Evolutionary conservation across 257 asterid genomes (phyloP).

Genomic region (Capsicum rhomboideum): DNA sequence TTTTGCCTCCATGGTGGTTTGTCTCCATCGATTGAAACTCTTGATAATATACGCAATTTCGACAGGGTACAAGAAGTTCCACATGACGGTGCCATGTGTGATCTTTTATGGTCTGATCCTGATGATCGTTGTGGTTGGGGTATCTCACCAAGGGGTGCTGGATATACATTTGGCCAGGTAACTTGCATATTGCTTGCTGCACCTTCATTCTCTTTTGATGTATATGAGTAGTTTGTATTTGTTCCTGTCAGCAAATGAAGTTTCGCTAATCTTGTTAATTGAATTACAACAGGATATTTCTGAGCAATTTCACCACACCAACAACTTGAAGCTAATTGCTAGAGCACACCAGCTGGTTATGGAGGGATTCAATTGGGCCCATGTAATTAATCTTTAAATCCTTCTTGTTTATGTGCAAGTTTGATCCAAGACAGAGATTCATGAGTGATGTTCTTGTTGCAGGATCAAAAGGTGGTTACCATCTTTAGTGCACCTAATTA

Average conservation of each 20-base stretch:
- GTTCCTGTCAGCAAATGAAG: background rate
- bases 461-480: conserved; percentile 85
- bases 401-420: background rate
- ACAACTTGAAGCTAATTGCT: conserved; percentile 72
- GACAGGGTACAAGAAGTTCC: conserved; percentile 91
- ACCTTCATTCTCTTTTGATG: background rate
- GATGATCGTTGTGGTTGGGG: conserved; percentile 95
- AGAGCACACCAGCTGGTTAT: conserved; percentile 90
- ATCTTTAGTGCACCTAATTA: conserved; percentile 81
- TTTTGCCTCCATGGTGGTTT: conserved; percentile 82
- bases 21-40: conserved; percentile 80
- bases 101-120: conserved; percentile 81
- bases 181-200: background rate
- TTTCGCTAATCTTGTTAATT: background rate
- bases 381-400: conserved; percentile 28
- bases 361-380: conserved; percentile 93
- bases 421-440: background rate
- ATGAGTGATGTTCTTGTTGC: background rate
- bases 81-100: conserved; percentile 93
- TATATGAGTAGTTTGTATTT: background rate
- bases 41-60: conserved; percentile 65
- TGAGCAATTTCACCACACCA: conserved; percentile 73
- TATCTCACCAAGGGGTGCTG: conserved; percentile 88
- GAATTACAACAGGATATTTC: conserved; percentile 52
- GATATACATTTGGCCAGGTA: conserved; percentile 85